A percentile compares a stretch with the other conserved stretches of the same genome.
These are phyloP conservation scores for Babesia gibsoni DNA, from an alignment of 169 alveolate species.

Conservation along the genomic window DNA sequence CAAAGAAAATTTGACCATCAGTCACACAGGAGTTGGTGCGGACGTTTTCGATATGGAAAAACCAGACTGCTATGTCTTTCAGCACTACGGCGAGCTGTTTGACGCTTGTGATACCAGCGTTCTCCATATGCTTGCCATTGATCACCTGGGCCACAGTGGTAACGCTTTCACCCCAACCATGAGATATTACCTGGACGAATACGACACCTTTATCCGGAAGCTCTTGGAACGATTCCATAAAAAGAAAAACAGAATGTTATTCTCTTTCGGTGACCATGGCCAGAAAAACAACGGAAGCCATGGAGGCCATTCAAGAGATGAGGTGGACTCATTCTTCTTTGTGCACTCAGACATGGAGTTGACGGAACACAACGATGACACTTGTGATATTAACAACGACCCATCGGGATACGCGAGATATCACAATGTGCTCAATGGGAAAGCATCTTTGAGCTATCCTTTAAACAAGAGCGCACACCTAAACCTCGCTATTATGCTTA, in stretches of 20 bases:
- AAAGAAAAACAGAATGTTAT: conserved; percentile 40
- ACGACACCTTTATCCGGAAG: conserved; percentile 59
- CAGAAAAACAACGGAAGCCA: conserved; percentile 69
- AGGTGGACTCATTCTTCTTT: conserved; percentile 50
- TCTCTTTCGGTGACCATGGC: conserved; percentile 72
- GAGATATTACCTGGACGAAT: conserved; percentile 52
- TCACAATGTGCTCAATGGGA: conserved; percentile 49
- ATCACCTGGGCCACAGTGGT: conserved; percentile 70
- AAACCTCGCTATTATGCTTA: conserved; percentile 10
- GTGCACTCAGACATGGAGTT: conserved; percentile 23
- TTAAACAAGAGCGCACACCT: conserved; percentile 5
- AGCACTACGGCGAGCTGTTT: not conserved
- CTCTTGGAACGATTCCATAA: conserved; percentile 3
- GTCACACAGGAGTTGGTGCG: not conserved
- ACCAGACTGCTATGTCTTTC: conserved; percentile 7
- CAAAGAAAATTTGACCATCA: not conserved
- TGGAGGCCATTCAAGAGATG: conserved; percentile 64
- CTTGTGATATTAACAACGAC: conserved; percentile 19
- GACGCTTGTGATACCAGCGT: conserved; percentile 43
- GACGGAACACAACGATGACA: not conserved
- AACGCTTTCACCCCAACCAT: conserved; percentile 46
- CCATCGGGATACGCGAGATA: conserved; percentile 42
- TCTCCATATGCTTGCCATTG: conserved; percentile 68
- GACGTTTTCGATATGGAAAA: conserved; percentile 22
- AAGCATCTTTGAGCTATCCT: conserved; percentile 6